Conservation (phyloP, 2,329 filamentous ascomycete species). For the Penicillium sp. region DNA sequence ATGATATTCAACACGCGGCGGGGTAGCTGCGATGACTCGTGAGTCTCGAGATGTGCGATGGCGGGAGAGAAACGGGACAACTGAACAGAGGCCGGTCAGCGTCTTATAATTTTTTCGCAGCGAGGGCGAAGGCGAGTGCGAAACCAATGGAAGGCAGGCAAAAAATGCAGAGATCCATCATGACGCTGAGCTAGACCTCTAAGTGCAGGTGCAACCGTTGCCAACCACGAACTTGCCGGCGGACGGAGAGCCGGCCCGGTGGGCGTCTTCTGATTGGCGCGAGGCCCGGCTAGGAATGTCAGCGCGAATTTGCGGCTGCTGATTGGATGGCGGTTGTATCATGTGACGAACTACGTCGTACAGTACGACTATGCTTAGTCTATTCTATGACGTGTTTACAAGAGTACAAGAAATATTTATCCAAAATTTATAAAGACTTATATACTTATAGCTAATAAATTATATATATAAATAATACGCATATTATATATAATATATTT, state of each 20-base stretch:
- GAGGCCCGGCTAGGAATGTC: not conserved
- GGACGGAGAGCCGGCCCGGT: constrained; percentile 6
- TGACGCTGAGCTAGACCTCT: constrained; percentile 25
- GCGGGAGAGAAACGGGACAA: constrained; percentile 2
- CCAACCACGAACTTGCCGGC: not conserved
- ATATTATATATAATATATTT: not conserved
- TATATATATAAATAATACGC: not conserved
- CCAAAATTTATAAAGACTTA: too few relatives aligned
- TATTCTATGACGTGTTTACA: not conserved
- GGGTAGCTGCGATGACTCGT: not conserved
- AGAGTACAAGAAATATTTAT: too few relatives aligned
- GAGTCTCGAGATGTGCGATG: not conserved
- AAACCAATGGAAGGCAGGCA: constrained; percentile 3
- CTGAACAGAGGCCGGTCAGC: not conserved
- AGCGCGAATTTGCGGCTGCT: not conserved
- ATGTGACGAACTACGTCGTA: too few relatives aligned
- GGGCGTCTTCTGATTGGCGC: constrained; percentile 2
- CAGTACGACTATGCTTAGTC: not conserved
- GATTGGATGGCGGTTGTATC: not conserved
- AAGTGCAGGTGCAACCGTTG: constrained; percentile 31
- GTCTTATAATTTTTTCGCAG: not conserved
- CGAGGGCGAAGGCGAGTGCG: not conserved
- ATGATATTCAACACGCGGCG: not conserved
- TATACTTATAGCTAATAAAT: too few relatives aligned
- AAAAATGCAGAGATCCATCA: constrained; percentile 7